Base-by-base conservation (phyloP, 495 filamentous ascomycete species). In the Zalerion maritima region DNA sequence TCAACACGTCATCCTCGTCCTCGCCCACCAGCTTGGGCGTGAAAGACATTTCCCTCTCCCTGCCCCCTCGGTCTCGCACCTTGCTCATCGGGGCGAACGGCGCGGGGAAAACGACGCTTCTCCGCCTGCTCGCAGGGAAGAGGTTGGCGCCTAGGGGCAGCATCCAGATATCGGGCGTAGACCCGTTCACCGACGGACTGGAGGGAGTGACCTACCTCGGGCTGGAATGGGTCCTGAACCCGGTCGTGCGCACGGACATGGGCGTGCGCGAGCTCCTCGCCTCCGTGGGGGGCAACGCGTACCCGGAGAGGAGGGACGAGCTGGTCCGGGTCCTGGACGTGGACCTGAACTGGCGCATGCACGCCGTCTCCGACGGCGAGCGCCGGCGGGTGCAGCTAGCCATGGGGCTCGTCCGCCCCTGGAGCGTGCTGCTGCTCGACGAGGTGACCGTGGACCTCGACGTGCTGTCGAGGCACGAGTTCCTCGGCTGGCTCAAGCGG, bases 361-460 rank as follows among this genome's bases (percentile, higher is more conserved):
- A 94, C 42, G 78, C 82, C 14, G 85, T 96, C 8, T 77, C 68
- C 2, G 89, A 99, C 42, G 89, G 89, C 12, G 89, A 99, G 58
- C 57, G 89, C 3, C 63, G 89, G 1, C 64, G 89, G 9, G 89
- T 99, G 14, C 89, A 99, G 60, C 58, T 99, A 14, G 83, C 85
- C 10, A 96, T 99, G 89, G 89, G 89, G 0, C 54, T 99, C 22
- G 58, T 99, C 11, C 64, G 86, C n/a, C 89, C 89, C 5, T 99
- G 89, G 89, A 68, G 66, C 16, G 75, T 94, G 4, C 54, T 99
- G 22, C 58, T 99, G 40, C 66, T 99, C 10, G 89, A 99, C 46
- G 89, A 99, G 58, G 89, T 99, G 40, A 99, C 89, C 2, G 91
- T 99, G 3, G 89, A 99, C 50, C 50, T 99, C 36, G 89, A 99